Base-by-base conservation (phyloP, 1,284 basidiomycete species). In the Austroboletus novae-zelandiae region DNA sequence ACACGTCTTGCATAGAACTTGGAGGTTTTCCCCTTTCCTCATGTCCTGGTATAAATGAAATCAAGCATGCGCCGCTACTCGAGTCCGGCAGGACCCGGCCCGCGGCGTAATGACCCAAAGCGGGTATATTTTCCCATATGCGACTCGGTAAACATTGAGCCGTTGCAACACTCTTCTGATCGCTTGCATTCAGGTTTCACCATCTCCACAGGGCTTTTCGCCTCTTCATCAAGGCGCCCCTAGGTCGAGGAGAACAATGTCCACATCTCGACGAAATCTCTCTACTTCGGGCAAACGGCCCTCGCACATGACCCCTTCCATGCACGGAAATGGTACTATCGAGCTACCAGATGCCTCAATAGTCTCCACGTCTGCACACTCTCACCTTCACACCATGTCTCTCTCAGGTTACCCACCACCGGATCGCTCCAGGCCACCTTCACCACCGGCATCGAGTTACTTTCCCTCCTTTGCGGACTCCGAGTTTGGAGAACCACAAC, bases 381-480 rank as follows among this genome's bases (percentile, higher is more conserved):
- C 64, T 2, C 48, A 52, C 47, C 45, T 34, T 37, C 51, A 61
- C 43, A 30, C 61, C 31, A 49, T 39, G 46, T 45, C 56, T 17
- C 36, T 54, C 14, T 4, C 49, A 11, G 29, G 31, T 11, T 41
- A 63, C 18, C 29, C 54, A 13, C 55, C 44, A 3, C 45, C 40
- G 17, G 62, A 67, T 20, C 53, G 4, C n/a, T 54, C 43, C 36
- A 72, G 81, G 36, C 71, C 72, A 23, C 71, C 75, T 5, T 86
- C 86, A 4, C 87, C 88, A 2, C 88, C 88, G 0, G 88, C 88
- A 0, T 89, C 88, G 3, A 77, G 86, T 0, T 91, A 90, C 67
- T 91, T 91, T 61, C 74, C 82, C 1, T 65, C 78, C 1, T 74
- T 81, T 37, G 72, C 76, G 25, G 74, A 73, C 30, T 74, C 79